Percentiles rank a stretch among this genome's conserved stretches.
These are phyloP conservation scores for Fusarium austroafricanum DNA, from an alignment of 2,329 filamentous ascomycete genomes.

Conservation along the genomic window DNA sequence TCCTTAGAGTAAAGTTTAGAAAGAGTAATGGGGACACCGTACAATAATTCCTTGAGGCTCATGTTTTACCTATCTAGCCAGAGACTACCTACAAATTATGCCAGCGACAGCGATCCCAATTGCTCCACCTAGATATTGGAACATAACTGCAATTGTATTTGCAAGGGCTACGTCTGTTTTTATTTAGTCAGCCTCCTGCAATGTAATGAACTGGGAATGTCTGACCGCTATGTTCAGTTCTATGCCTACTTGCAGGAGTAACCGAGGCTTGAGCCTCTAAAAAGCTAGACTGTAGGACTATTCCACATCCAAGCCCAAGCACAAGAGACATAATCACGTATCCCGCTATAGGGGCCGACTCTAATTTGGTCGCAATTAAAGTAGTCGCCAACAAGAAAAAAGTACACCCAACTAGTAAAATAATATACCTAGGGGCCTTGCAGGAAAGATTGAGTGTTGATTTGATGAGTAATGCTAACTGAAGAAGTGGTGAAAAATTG, in stretches of 20 bases:
- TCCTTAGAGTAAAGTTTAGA: background rate
- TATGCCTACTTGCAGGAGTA: background rate
- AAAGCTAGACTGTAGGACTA: background rate
- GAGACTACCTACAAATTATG: background rate
- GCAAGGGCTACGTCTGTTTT: background rate
- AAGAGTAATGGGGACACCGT: background rate
- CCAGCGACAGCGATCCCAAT: background rate
- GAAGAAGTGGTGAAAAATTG: background rate
- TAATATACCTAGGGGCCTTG: background rate
- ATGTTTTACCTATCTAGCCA: background rate
- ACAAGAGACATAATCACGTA: background rate
- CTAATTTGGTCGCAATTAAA: background rate
- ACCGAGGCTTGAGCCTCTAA: background rate
- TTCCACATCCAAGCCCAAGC: background rate
- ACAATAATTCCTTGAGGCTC: background rate
- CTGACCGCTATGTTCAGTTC: background rate
- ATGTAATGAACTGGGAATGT: background rate
- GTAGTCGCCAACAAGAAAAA: background rate
- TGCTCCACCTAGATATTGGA: background rate
- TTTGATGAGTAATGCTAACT: background rate
- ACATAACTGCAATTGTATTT: background rate
- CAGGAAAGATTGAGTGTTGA: background rate
- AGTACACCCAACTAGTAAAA: background rate
- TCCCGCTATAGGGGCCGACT: background rate
- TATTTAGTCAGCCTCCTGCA: background rate